Percentiles rank a stretch among this genome's conserved stretches.
Conservation (phyloP, 2,329 filamentous ascomycete species). For the Calonectria pseudoreteaudii region DNA sequence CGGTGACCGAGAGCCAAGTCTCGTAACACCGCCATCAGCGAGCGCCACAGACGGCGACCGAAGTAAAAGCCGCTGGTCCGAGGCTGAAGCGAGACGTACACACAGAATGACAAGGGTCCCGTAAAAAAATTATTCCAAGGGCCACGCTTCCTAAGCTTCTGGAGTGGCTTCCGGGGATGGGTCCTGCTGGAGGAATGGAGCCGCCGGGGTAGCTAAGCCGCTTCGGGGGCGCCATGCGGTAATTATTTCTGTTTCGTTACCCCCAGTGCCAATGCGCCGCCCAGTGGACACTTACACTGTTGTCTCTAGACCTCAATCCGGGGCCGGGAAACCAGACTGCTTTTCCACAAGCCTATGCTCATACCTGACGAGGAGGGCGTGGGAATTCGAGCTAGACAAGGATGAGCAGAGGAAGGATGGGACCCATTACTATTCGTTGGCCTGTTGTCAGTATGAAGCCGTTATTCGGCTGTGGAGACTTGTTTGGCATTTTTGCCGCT, state of each 20-base stretch:
- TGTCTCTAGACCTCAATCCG: conserved; percentile 2
- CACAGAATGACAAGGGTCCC: conserved; percentile 14
- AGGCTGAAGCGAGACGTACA: conserved; percentile 25
- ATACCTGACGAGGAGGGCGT: conserved; percentile 34
- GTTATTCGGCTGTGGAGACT: conserved; percentile 16
- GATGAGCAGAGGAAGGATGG: conserved; percentile 8
- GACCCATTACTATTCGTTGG: conserved; percentile 11
- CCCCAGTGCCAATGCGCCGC: conserved; percentile 33
- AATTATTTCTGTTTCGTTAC: conserved; percentile 35
- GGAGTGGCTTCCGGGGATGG: conserved; percentile 16
- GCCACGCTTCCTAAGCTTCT: neutral
- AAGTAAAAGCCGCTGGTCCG: conserved; percentile 45
- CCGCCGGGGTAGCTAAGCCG: conserved; percentile 34
- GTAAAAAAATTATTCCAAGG: conserved; percentile 31
- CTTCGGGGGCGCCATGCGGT: conserved; percentile 38
- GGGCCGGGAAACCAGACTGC: conserved; percentile 11
- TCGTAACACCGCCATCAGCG: conserved; percentile 39
- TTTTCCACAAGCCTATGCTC: conserved; percentile 6
- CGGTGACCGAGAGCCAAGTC: conserved; percentile 41
- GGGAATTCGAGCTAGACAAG: conserved; percentile 30
- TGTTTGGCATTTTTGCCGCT: conserved; percentile 22
- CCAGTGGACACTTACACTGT: conserved; percentile 11
- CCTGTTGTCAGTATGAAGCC: neutral
- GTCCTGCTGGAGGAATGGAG: conserved; percentile 38
- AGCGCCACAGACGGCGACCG: conserved; percentile 40